Evolutionary conservation across 2,329 filamentous ascomycete species (phyloP).

Genomic region (Aureobasidium lini): DNA sequence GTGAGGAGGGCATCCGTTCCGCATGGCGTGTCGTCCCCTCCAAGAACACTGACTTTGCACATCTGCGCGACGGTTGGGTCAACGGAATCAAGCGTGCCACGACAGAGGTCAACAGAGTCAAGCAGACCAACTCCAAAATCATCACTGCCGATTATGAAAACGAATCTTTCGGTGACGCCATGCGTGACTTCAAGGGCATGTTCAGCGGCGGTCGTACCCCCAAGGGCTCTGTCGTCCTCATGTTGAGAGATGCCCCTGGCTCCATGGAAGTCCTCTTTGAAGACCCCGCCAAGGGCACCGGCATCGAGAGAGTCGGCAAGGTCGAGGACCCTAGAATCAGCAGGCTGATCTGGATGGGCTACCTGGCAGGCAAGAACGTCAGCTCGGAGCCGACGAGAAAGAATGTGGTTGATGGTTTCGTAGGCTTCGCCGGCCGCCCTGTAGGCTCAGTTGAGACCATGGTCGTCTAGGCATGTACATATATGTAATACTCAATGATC

Average conservation of each 20-base stretch:
- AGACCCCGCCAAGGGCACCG: conserved; percentile 42
- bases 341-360: conserved; percentile 80
- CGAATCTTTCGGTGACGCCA: conserved; percentile 65
- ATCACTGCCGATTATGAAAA: conserved; percentile 49
- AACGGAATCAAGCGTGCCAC: conserved; percentile 71
- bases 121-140: conserved; percentile 22
- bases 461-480: conserved; percentile 37
- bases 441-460: conserved; percentile 79
- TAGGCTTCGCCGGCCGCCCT: conserved; percentile 81
- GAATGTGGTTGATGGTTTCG: conserved; percentile 78
- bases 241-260: conserved; percentile 61
- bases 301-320: conserved; percentile 50
- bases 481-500: not conserved
- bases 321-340: conserved; percentile 74
- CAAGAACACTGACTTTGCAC: conserved; percentile 89
- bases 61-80: conserved; percentile 86
- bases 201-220: conserved; percentile 72
- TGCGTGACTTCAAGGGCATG: conserved; percentile 71
- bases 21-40: conserved; percentile 80
- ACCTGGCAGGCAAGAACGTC: conserved; percentile 77
- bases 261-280: conserved; percentile 61
- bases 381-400: conserved; percentile 74
- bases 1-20: conserved; percentile 61
- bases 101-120: conserved; percentile 27
- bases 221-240: conserved; percentile 69